Conservation (phyloP, 441 rosid genomes). For the Rhodomyrtus psidioides region DNA sequence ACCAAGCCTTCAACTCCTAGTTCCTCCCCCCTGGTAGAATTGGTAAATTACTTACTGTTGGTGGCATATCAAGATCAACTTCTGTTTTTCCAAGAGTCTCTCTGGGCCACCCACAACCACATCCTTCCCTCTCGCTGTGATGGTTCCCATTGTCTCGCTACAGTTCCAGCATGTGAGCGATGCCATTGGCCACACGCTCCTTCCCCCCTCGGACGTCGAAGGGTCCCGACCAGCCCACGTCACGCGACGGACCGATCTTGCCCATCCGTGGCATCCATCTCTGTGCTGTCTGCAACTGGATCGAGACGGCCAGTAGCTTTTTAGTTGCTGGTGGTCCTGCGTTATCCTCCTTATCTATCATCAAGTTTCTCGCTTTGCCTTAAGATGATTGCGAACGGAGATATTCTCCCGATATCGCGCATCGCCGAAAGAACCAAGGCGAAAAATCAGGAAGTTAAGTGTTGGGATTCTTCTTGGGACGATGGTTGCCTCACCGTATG, state of each 20-base stretch:
- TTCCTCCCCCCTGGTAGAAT: background rate
- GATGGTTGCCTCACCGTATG: background rate
- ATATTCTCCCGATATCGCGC: background rate
- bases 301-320: background rate
- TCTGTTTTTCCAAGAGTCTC: conserved; percentile 9
- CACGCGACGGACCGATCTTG: background rate
- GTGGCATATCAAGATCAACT: conserved; percentile 26
- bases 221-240: conserved; percentile 12
- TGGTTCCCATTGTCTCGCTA: background rate
- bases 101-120: conserved; percentile 9
- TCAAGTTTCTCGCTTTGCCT: background rate
- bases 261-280: background rate
- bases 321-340: background rate
- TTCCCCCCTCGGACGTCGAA: background rate
- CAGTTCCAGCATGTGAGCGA: conserved; percentile 10
- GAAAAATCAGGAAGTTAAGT: background rate
- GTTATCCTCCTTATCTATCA: background rate
- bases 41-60: conserved; percentile 8
- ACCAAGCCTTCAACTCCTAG: background rate
- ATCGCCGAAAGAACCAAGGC: background rate
- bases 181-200: conserved; percentile 10
- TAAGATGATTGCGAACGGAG: background rate
- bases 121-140: background rate
- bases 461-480: background rate
- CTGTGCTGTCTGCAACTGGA: background rate